Evolutionary conservation across 2,329 filamentous ascomycete species (phyloP), one percentile per base, ranked within the genome.

Genomic region (Xylariaceae sp.): DNA sequence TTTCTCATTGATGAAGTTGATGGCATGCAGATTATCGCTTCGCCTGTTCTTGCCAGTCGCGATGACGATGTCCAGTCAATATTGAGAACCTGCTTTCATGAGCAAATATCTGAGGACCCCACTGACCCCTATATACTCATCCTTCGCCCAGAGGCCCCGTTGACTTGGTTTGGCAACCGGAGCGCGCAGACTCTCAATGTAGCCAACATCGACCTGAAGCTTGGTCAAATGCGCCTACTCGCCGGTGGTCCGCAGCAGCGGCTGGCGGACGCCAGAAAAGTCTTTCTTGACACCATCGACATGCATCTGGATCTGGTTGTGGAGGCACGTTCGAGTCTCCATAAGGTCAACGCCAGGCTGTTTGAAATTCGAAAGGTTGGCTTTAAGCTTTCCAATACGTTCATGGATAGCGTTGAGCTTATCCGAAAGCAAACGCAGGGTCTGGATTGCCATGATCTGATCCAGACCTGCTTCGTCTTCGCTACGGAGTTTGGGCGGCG

Each of bases 401-500:
- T 98, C 65, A 96, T 98, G 89, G 91, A 97, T 64, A 96, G 89
- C 60, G 93, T 98, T 34, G 89, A 95, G 61, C 89, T 88, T 48
- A 93, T 98, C 50, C 79, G 89, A 49, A 83, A 82, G 52, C 91
- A 98, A 64, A 89, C 89, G 1, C 76, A 78, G 43, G 87, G 85
- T 8, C 78, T 91, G 50, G 85, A 93, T 51, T 95, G 91, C 61
- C 89, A 95, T 56, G 93, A 98, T 58, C 79, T 98, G 22, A 93
- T 98, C 49, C 93, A 98, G 64, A 95, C 89, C 4, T 98, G 91
- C 66, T 98, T 97, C 63, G 87, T 94, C 31, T 98, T 97, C 57
- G 93, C 93, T n/a, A 97, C 93, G 0, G 93, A 98, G 62, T 98
- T 98, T 53, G 93, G 93, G 34, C 91, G 96, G 62, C 85, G 93